Evolutionary conservation across 2,329 filamentous ascomycete species (phyloP).

Genomic region (Lachnellula cervina): DNA sequence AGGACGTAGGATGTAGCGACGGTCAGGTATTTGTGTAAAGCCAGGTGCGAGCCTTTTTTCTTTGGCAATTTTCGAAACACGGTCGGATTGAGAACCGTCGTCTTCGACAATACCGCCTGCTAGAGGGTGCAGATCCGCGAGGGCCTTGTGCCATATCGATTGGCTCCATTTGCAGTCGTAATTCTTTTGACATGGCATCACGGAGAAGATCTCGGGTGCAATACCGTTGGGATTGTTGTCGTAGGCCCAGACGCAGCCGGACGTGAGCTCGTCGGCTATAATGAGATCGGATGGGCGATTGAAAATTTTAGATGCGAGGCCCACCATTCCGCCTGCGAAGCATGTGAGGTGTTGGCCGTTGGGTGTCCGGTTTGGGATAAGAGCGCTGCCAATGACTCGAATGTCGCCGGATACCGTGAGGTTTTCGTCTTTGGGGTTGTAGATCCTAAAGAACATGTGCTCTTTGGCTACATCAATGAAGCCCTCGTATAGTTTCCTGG

Average conservation of each 20-base stretch:
- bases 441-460: constrained; percentile 39
- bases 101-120: constrained; percentile 55
- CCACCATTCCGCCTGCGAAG: constrained; percentile 68
- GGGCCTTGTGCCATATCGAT: constrained; percentile 46
- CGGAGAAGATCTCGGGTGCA: constrained; percentile 54
- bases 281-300: constrained; percentile 48
- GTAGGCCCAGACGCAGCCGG: constrained; percentile 62
- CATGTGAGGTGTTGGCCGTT: constrained; percentile 62
- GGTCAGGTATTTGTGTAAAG: constrained; percentile 21
- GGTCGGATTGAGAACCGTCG: neutral
- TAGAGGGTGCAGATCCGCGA: constrained; percentile 36
- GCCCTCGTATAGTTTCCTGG: constrained; percentile 41
- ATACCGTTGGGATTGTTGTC: constrained; percentile 51
- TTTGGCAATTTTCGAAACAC: constrained; percentile 11
- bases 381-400: constrained; percentile 21
- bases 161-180: constrained; percentile 25
- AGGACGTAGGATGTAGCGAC: constrained; percentile 50
- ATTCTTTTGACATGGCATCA: constrained; percentile 23
- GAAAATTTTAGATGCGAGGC: constrained; percentile 60
- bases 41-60: constrained; percentile 19
- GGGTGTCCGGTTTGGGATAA: constrained; percentile 33
- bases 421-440: constrained; percentile 33
- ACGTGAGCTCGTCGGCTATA: constrained; percentile 52
- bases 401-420: constrained; percentile 48
- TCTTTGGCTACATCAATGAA: constrained; percentile 44